A percentile compares a stretch with the other conserved stretches of the same genome.
Evolutionary conservation across 2,329 filamentous ascomycete genomes (phyloP).

Genomic region (Fusarium sambucinum): DNA sequence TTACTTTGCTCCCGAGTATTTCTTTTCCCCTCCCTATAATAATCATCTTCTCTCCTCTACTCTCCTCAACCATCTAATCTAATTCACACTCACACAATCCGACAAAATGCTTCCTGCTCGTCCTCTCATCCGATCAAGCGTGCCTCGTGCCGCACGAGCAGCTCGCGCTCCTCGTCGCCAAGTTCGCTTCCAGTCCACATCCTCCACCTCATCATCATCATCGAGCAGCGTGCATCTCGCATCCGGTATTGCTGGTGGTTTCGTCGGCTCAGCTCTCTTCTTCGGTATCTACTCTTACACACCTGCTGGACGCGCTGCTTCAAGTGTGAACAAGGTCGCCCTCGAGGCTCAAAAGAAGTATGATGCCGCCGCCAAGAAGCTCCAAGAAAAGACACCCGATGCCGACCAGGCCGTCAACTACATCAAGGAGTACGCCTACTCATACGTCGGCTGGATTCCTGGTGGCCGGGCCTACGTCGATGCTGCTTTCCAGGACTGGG

Average conservation of each 20-base stretch:
- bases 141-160: constrained; percentile 48
- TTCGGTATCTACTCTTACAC: constrained; percentile 60
- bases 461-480: constrained; percentile 78
- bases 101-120: constrained; percentile 50
- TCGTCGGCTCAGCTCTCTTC: constrained; percentile 57
- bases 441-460: constrained; percentile 78
- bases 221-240: constrained; percentile 52
- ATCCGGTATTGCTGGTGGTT: constrained; percentile 59
- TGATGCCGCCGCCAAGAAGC: constrained; percentile 68
- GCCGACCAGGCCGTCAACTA: constrained; percentile 75
- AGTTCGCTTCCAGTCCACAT: constrained; percentile 58
- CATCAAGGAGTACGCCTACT: constrained; percentile 74
- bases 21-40: not conserved
- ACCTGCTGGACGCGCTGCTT: constrained; percentile 57
- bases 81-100: not conserved
- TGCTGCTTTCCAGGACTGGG: constrained; percentile 76
- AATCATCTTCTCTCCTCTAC: not conserved
- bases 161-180: constrained; percentile 46
- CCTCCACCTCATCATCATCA: constrained; percentile 36
- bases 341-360: constrained; percentile 71
- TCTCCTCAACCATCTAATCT: not conserved
- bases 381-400: constrained; percentile 72
- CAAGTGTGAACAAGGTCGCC: constrained; percentile 60
- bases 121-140: constrained; percentile 46
- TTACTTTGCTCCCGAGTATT: constrained; percentile 19